A percentile compares a stretch with the other conserved stretches of the same genome.
Evolutionary conservation across 345 rosid species (phyloP).

Genomic region (Zanthoxylum bungeanum): DNA sequence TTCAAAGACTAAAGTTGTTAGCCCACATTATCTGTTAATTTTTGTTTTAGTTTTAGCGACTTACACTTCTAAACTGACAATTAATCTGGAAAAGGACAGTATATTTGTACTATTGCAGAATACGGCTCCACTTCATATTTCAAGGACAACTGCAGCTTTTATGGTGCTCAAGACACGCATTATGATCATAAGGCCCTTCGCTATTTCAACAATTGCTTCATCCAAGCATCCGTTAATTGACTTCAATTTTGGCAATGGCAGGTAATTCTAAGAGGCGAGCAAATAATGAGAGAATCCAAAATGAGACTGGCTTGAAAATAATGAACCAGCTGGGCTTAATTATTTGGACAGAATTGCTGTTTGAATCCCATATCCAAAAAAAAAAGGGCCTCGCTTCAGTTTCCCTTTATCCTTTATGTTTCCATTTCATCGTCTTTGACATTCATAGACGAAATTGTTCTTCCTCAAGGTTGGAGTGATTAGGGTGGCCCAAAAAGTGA

Average conservation of each 20-base stretch:
- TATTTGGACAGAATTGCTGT: constrained; percentile 42
- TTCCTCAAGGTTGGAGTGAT: constrained; percentile 65
- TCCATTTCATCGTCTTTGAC: no score
- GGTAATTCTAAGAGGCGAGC: constrained; percentile 58
- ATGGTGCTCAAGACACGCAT: constrained; percentile 63
- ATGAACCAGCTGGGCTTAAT: no score
- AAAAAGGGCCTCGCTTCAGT: no score
- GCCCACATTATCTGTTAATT: no score
- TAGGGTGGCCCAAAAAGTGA: constrained; percentile 55
- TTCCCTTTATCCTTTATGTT: no score
- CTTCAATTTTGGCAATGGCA: constrained; percentile 63
- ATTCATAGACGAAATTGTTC: constrained; percentile 47
- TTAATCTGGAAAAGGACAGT: no score
- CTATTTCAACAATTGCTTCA: constrained; percentile 64
- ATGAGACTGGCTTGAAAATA: no score
- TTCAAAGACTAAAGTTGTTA: background rate
- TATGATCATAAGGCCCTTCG: constrained; percentile 76
- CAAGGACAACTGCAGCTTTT: constrained; percentile 68
- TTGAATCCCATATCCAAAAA: constrained; percentile 50
- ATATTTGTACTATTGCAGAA: no score
- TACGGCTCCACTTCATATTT: constrained; percentile 55
- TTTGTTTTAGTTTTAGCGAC: no score
- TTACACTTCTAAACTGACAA: no score
- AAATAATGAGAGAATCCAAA: no score
- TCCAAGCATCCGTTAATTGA: constrained; percentile 73